Evolutionary conservation across 176 grass and related monocot genomes (phyloP).

Genomic region (Chrysopogon serrulatus): DNA sequence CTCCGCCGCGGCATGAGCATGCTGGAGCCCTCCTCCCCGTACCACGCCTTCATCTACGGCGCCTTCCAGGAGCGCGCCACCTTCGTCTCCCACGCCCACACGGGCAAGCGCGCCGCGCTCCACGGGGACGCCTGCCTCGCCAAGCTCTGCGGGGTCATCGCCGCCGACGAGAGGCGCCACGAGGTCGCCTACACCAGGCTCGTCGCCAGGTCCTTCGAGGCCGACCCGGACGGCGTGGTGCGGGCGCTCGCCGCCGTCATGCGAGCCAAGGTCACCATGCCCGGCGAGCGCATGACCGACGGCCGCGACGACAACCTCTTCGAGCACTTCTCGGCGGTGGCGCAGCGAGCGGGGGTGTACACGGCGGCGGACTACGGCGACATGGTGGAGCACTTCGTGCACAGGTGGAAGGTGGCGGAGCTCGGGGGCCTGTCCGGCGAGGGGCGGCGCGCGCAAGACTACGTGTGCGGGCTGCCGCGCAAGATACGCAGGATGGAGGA

Average conservation of each 20-base stretch:
- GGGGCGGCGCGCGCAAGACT: slow-evolving; percentile 33
- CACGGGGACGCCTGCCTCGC: slow-evolving; percentile 16
- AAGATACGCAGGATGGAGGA: slow-evolving; percentile 22
- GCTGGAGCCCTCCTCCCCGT: background rate
- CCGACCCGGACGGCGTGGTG: background rate
- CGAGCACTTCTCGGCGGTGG: slow-evolving; percentile 17
- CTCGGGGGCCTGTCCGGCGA: background rate
- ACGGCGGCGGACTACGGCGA: slow-evolving; percentile 27
- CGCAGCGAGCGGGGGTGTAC: slow-evolving; percentile 24
- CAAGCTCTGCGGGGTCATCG: slow-evolving; percentile 15
- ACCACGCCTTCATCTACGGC: slow-evolving; percentile 13
- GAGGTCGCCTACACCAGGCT: slow-evolving; percentile 16
- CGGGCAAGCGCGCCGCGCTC: background rate
- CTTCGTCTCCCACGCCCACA: slow-evolving; percentile 22
- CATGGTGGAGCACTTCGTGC: slow-evolving; percentile 24
- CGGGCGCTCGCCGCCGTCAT: slow-evolving; percentile 12
- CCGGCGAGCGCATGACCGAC: slow-evolving; percentile 21
- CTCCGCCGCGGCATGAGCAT: slow-evolving; percentile 6
- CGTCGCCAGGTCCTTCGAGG: background rate
- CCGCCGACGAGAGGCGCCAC: slow-evolving; percentile 34
- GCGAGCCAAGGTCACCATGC: slow-evolving; percentile 30
- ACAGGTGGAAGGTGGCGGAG: slow-evolving; percentile 19
- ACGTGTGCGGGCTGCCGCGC: slow-evolving; percentile 20
- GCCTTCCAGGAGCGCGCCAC: slow-evolving; percentile 40
- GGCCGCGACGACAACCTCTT: slow-evolving; percentile 13